Percentiles rank a stretch among this genome's conserved stretches.
Conservation (phyloP, 2,329 filamentous ascomycete genomes). For the Fusarium algeriense region DNA sequence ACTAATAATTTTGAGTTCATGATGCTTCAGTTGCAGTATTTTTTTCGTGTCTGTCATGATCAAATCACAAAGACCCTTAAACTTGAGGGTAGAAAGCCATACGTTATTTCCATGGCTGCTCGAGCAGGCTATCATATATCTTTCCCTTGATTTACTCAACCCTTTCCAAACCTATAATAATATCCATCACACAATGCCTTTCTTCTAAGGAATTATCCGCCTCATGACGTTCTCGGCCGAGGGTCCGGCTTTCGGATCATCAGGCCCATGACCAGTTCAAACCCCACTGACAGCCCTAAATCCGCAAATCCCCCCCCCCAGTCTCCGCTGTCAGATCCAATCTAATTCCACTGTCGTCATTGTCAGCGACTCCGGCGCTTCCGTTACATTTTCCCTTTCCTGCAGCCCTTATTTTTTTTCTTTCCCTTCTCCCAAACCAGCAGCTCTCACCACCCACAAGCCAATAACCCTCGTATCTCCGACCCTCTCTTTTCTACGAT, state of each 20-base stretch:
- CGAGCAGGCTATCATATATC: fast-evolving
- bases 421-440: conserved; percentile 4
- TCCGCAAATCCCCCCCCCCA: conserved; percentile 5
- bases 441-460: neutral
- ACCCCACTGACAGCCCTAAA: conserved; percentile 28
- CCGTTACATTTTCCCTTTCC: conserved; percentile 33
- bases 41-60: neutral
- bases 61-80: neutral
- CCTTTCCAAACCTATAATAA: fast-evolving
- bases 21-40: neutral
- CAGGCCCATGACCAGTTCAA: conserved; percentile 16
- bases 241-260: conserved; percentile 11
- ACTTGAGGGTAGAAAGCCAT: neutral
- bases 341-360: conserved; percentile 32
- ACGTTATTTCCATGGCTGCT: neutral
- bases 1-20: neutral
- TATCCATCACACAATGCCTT: neutral
- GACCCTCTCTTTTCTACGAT: neutral
- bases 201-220: too few relatives aligned
- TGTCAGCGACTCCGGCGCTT: conserved; percentile 42
- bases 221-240: conserved; percentile 28
- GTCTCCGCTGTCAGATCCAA: conserved; percentile 30
- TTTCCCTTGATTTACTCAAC: too few relatives aligned
- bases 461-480: neutral
- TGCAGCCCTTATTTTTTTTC: conserved; percentile 18